These are phyloP conservation scores for Populus simonii DNA, from an alignment of 345 rosid species.

Conservation along the genomic window DNA sequence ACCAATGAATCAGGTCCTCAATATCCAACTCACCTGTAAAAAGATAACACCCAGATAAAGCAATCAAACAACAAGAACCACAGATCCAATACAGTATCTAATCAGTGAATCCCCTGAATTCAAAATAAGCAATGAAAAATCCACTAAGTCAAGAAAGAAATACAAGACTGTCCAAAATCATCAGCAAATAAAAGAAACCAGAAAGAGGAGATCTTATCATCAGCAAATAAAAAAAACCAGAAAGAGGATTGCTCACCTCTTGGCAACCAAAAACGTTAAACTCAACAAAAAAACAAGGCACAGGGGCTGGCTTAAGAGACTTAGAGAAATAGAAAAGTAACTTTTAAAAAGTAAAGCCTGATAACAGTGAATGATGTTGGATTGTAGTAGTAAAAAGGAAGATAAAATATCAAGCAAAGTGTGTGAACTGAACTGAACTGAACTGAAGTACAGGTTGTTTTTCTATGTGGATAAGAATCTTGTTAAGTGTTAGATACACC, in stretches of 20 bases:
- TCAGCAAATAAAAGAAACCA: not conserved
- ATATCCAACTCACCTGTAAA: slow-evolving; percentile 24
- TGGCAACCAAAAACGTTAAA: not conserved
- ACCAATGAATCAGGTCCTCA: slow-evolving; percentile 21
- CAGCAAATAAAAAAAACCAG: not conserved
- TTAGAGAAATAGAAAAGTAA: not conserved
- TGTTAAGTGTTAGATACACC: not conserved
- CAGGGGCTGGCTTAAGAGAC: not conserved
- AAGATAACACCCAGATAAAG: slow-evolving; percentile 12
- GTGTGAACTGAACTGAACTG: not conserved
- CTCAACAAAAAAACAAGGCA: not conserved
- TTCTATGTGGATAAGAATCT: not conserved
- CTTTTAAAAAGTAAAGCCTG: not conserved
- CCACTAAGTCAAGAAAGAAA: not conserved
- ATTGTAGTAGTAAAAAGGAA: not conserved
- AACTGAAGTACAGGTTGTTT: not conserved
- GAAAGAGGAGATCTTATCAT: not conserved
- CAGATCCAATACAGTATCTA: slow-evolving; percentile 14
- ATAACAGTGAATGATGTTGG: not conserved
- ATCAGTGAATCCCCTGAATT: not conserved
- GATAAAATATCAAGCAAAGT: not conserved
- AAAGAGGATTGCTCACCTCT: slow-evolving; percentile 16
- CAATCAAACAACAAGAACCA: slow-evolving; percentile 4
- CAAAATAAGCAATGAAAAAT: not conserved
- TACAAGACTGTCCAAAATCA: not conserved